These are phyloP conservation scores for Dacryopinax spathularia DNA, from an alignment of 768 basidiomycete genomes.

Conservation along the genomic window DNA sequence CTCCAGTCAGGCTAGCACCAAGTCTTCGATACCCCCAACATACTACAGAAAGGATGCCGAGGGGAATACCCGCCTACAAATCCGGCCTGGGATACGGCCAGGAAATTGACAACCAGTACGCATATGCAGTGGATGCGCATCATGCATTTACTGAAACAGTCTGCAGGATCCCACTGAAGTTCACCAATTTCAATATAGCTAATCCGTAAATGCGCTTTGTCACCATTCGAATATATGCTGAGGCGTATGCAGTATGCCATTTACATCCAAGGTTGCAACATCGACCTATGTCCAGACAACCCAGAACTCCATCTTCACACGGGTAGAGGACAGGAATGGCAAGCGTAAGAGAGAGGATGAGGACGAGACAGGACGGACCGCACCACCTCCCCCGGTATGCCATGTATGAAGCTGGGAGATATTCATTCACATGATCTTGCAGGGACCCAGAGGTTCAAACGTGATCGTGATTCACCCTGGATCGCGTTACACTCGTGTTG, in stretches of 20 bases:
- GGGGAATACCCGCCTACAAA: background rate
- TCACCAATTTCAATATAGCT: constrained; percentile 70
- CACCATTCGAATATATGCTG: constrained; percentile 11
- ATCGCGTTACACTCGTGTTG: constrained; percentile 24
- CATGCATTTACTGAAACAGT: background rate
- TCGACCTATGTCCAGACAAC: constrained; percentile 69
- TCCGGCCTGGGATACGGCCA: background rate
- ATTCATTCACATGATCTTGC: background rate
- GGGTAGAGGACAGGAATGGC: constrained; percentile 31
- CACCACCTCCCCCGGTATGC: background rate
- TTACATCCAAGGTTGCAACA: constrained; percentile 64
- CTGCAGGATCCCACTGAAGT: constrained; percentile 53
- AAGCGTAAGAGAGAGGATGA: constrained; percentile 3
- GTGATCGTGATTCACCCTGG: constrained; percentile 29
- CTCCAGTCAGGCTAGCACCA: background rate
- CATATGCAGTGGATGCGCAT: background rate
- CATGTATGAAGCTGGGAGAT: background rate
- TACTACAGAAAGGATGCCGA: background rate
- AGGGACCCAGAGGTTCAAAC: constrained; percentile 9
- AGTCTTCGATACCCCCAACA: background rate
- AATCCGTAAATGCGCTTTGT: constrained; percentile 36
- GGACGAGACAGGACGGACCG: background rate
- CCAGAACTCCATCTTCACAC: constrained; percentile 53
- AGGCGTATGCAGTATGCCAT: background rate
- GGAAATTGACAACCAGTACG: background rate